phyloP scores from a whole-genome alignment of 331 rosid genomes.

The Rosa hybrid region DNA sequence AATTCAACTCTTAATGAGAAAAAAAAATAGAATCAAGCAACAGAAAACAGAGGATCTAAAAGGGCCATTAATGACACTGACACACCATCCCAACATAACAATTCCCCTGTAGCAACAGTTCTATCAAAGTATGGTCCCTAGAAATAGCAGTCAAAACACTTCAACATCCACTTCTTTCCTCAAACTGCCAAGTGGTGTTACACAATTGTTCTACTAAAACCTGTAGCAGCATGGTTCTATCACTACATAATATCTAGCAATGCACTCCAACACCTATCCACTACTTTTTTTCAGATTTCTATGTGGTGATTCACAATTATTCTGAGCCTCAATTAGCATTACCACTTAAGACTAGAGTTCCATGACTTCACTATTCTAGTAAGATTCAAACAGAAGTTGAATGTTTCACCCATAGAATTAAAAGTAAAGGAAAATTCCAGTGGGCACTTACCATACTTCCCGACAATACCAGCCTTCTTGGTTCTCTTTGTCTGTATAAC shows the following conservation, averaged over 20 bases:
- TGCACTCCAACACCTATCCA: neutral
- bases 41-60: neutral
- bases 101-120: neutral
- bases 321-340: neutral
- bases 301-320: neutral
- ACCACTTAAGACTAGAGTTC: neutral
- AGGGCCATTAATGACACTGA: neutral
- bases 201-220: neutral
- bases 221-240: neutral
- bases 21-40: neutral
- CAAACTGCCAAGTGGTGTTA: neutral
- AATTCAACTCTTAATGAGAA: neutral
- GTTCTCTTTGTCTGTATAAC: slow-evolving; percentile 63
- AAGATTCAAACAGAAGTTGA: neutral
- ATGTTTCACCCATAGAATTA: neutral
- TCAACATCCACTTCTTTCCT: neutral
- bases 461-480: slow-evolving; percentile 74
- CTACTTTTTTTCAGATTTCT: no score
- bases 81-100: neutral
- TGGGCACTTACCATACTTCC: slow-evolving; percentile 57
- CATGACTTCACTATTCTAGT: neutral
- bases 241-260: neutral
- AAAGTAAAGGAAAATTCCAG: neutral
- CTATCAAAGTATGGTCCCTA: neutral
- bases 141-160: neutral